These are phyloP conservation scores for Geum urbanum DNA, from an alignment of 306 rosid species.

Conservation along the genomic window DNA sequence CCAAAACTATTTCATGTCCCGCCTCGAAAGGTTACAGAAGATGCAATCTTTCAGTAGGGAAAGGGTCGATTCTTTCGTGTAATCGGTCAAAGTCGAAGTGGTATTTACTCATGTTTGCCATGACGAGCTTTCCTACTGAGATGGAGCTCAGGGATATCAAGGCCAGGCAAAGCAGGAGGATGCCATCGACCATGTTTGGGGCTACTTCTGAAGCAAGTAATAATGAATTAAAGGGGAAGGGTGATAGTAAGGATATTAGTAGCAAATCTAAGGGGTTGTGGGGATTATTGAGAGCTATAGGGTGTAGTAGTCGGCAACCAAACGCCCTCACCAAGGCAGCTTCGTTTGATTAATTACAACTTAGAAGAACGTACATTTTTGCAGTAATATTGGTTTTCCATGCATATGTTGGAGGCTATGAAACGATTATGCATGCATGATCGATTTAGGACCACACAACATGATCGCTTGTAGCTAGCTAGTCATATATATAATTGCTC, in stretches of 20 bases:
- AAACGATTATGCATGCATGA: no score
- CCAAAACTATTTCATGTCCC: not conserved
- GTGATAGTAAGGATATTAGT: not conserved
- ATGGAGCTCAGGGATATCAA: constrained; percentile 63
- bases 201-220: constrained; percentile 15
- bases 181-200: constrained; percentile 28
- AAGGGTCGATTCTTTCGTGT: constrained; percentile 42
- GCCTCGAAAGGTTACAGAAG: not conserved
- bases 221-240: not conserved
- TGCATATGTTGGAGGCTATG: not conserved
- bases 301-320: constrained; percentile 29
- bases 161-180: constrained; percentile 45
- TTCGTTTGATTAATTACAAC: not conserved
- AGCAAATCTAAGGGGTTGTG: constrained; percentile 33
- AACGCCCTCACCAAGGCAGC: constrained; percentile 37
- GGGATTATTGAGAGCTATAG: constrained; percentile 35
- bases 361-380: not conserved
- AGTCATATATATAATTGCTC: no score
- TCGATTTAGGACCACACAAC: not conserved
- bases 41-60: constrained; percentile 20
- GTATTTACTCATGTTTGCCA: constrained; percentile 60
- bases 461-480: not conserved
- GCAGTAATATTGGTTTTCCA: not conserved
- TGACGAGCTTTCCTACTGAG: constrained; percentile 38
- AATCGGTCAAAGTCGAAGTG: constrained; percentile 48